Conservation (phyloP, 1,284 basidiomycete genomes). For the Fomitopsis palustris region DNA sequence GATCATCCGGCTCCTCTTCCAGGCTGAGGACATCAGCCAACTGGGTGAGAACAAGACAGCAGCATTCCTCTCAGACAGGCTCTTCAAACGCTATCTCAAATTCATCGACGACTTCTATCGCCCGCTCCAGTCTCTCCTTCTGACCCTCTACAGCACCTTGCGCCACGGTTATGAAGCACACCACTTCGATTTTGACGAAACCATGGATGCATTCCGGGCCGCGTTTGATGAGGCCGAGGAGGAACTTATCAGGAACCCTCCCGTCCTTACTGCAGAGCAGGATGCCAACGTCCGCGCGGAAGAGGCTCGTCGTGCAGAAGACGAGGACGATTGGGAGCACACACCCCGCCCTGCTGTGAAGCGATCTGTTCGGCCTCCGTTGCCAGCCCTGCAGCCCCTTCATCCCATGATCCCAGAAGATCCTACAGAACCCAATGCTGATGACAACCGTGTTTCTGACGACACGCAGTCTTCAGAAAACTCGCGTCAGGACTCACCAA, state of each 20-base stretch:
- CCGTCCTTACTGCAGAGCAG: neutral
- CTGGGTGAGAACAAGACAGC: neutral
- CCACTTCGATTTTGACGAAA: neutral
- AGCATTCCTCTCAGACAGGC: neutral
- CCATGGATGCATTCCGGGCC: neutral
- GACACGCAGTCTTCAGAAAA: no score
- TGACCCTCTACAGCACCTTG: neutral
- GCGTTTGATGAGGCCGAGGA: neutral
- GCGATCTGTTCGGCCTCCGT: no score
- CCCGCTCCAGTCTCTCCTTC: neutral
- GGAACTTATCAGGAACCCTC: neutral
- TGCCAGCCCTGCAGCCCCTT: no score
- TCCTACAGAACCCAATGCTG: no score
- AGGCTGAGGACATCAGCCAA: neutral
- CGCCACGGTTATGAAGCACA: neutral
- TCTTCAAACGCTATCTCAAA: neutral
- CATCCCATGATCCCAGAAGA: no score
- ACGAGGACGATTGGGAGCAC: neutral
- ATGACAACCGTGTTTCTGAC: no score
- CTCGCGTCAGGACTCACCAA: no score
- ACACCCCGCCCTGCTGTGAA: neutral
- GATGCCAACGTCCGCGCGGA: neutral
- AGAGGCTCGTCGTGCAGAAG: neutral
- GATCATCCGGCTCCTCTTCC: neutral
- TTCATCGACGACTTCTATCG: neutral